Conservation (phyloP, 345 rosid genomes). For the Ricinus communis region DNA sequence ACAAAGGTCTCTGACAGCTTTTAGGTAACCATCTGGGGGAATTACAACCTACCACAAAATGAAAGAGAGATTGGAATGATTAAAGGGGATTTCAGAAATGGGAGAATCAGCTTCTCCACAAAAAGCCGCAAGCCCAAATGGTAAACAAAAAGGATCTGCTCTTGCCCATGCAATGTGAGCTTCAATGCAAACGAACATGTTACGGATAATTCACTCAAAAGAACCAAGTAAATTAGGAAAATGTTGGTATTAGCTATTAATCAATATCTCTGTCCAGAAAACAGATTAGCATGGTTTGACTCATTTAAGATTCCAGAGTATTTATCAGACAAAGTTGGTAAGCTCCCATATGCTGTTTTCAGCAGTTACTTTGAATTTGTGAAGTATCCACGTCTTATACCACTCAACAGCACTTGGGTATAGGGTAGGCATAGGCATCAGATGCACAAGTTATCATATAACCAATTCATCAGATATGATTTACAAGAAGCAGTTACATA, state of each 20-base stretch:
- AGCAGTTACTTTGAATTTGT: too few relatives aligned
- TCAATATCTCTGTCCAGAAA: background rate
- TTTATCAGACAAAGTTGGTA: too few relatives aligned
- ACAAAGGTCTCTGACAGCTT: conserved; percentile 83
- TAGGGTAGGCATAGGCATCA: too few relatives aligned
- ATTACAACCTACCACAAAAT: conserved; percentile 57
- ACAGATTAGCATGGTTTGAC: background rate
- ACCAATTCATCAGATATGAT: too few relatives aligned
- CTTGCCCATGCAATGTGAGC: background rate
- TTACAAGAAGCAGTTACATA: too few relatives aligned
- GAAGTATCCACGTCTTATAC: too few relatives aligned
- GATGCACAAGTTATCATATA: too few relatives aligned
- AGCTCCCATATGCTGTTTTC: too few relatives aligned
- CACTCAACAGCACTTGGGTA: too few relatives aligned
- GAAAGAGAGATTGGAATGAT: background rate
- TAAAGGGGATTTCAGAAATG: background rate
- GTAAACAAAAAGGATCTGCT: background rate
- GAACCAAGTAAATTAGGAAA: background rate
- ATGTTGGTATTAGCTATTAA: background rate
- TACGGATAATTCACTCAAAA: background rate
- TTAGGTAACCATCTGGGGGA: conserved; percentile 83
- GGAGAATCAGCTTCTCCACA: conserved; percentile 3
- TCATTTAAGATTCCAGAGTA: too few relatives aligned
- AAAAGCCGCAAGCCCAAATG: background rate
- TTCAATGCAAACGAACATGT: background rate